phyloP scores from a whole-genome alignment of 2,329 filamentous ascomycete species.

The Penicillium sp. region DNA sequence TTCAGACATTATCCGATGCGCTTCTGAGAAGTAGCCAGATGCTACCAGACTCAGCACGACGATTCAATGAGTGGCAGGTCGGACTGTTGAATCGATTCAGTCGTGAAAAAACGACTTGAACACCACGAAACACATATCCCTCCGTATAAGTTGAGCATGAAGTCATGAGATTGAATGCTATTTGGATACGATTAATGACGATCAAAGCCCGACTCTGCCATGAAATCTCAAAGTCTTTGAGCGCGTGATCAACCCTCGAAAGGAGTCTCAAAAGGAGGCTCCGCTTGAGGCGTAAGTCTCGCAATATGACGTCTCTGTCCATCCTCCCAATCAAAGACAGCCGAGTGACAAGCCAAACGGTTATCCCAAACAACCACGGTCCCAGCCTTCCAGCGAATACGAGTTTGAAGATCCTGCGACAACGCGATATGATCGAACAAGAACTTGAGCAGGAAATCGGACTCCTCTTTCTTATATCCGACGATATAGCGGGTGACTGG shows the following conservation, averaged over 20 bases:
- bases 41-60: conserved; percentile 50
- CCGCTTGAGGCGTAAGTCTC: conserved; percentile 78
- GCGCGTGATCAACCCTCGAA: conserved; percentile 36
- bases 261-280: conserved; percentile 71
- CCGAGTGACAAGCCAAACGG: conserved; percentile 73
- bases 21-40: conserved; percentile 44
- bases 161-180: neutral
- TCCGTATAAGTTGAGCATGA: neutral
- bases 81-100: conserved; percentile 51
- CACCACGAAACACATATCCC: neutral
- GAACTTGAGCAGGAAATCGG: conserved; percentile 73
- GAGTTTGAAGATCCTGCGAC: conserved; percentile 69
- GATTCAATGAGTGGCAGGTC: conserved; percentile 56
- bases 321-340: conserved; percentile 76
- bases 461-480: conserved; percentile 83
- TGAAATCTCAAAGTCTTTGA: neutral
- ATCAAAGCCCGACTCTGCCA: neutral
- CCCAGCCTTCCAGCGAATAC: conserved; percentile 74
- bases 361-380: conserved; percentile 89
- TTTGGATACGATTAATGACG: neutral
- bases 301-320: conserved; percentile 77
- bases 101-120: conserved; percentile 4
- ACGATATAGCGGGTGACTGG: conserved; percentile 76
- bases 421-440: conserved; percentile 71
- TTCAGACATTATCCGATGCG: conserved; percentile 33